Base-by-base conservation (phyloP, 83 land plant genomes). In the Diphasiastrum complanatum region DNA sequence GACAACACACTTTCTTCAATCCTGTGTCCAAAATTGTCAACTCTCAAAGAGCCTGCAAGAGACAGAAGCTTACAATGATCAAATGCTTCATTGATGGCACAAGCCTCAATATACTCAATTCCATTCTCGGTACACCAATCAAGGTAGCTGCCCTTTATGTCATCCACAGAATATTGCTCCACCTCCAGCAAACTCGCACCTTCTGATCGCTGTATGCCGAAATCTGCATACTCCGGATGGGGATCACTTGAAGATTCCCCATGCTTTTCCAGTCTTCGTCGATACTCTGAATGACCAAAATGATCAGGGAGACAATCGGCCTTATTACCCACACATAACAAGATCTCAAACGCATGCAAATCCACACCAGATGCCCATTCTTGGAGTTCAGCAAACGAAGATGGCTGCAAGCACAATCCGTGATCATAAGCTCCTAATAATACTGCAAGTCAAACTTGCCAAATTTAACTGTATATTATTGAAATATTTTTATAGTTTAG, bases 291-390 rank as follows among this genome's bases (percentile, higher is more conserved):
- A 73, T 85, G 96, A 31, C 82, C 96, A 65, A 71, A 72, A 62
- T 93, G 99, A 34, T 87, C 82, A 33, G 86, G 84, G 54, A 89
- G 33, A 72, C 81, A 80, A 67, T 93, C 96, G 25, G 79, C 96
- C 51, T 89, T 93, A 80, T 89, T 93, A n/a, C 89, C 96, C 45
- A 93, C 67, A 63, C 96, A 93, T 20, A 93, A 47, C 36, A 85
- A 43, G 14, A 89, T 81, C 36, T 93, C 99, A 64, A 83, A 85
- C n/a, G 67, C 70, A 40, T 69, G 74, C 57, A 83, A 48, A 47
- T 83, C 81, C 45, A 58, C 53, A 3, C 48, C 66, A 40, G 87
- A 52, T n/a, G 81, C 81, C 96, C 96, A 93, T 24, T 93, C 70
- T 73, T 85, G 66, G 18, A 93, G 68, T 10, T 68, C 67, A 47